Conservation (phyloP, 2,329 filamentous ascomycete species). For the Hypoxylon sp. region DNA sequence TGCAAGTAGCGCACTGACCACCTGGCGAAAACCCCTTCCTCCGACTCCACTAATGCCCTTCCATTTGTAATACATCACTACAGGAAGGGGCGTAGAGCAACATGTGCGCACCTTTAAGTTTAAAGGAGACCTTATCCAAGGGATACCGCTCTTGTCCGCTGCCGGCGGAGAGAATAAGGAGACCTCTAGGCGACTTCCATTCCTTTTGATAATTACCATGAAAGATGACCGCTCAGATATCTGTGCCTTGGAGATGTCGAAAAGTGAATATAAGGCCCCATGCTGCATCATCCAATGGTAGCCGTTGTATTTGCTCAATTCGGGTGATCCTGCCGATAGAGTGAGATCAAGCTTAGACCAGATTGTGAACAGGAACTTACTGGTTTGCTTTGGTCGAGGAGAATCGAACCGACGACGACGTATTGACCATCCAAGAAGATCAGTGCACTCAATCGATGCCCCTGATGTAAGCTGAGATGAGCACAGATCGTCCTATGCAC, state of each 20-base stretch:
- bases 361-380: background rate
- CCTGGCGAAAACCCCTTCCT: background rate
- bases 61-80: no score
- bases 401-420: background rate
- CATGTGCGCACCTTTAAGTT: no score
- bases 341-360: background rate
- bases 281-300: background rate
- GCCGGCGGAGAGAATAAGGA: constrained; percentile 9
- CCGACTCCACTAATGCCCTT: background rate
- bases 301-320: background rate
- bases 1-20: constrained; percentile 4
- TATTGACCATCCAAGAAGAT: background rate
- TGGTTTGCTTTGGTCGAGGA: background rate
- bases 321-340: background rate
- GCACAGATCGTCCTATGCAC: background rate
- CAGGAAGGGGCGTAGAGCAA: no score
- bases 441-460: background rate
- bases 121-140: constrained; percentile 1
- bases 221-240: background rate
- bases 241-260: background rate
- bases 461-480: background rate
- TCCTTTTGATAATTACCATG: constrained; percentile 11
- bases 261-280: constrained; percentile 8
- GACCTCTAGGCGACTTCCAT: constrained; percentile 11
- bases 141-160: background rate